These are phyloP conservation scores for Athelia psychrophila DNA, from an alignment of 1,284 basidiomycete genomes.

Conservation along the genomic window DNA sequence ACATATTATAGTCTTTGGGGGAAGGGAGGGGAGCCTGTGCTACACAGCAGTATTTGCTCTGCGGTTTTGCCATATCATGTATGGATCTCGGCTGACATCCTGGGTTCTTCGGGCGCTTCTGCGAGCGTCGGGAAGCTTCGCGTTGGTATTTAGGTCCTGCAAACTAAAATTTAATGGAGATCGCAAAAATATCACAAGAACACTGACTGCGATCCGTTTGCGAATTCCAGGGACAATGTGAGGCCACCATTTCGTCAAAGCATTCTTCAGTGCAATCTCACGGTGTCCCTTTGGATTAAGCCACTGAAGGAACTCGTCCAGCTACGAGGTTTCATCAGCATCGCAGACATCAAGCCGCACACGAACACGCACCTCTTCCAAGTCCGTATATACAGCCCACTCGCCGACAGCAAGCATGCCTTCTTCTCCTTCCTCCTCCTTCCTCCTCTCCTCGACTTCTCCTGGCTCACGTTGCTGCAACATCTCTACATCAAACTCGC, in stretches of 20 bases:
- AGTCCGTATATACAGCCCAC: constrained; percentile 87
- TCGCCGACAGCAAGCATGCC: constrained; percentile 72
- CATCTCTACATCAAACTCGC: constrained; percentile 72
- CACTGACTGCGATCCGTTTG: constrained; percentile 66
- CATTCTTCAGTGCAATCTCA: constrained; percentile 80
- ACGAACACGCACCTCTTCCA: constrained; percentile 68
- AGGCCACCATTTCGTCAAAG: constrained; percentile 80
- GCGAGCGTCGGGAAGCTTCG: constrained; percentile 71
- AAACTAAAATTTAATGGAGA: not conserved
- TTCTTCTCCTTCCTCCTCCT: constrained; percentile 75
- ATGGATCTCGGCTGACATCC: constrained; percentile 71
- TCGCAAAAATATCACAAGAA: not conserved
- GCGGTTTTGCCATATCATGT: constrained; percentile 83
- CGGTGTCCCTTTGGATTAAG: constrained; percentile 89
- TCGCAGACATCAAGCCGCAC: constrained; percentile 7
- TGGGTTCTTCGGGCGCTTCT: constrained; percentile 71
- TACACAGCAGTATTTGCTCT: constrained; percentile 42
- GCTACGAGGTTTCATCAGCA: constrained; percentile 38
- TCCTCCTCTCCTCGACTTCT: constrained; percentile 56
- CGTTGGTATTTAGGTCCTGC: constrained; percentile 65
- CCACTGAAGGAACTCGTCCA: constrained; percentile 85
- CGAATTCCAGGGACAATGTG: constrained; percentile 84
- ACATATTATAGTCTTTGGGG: not conserved
- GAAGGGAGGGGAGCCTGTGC: not conserved
- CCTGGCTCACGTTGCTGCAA: constrained; percentile 58